Percentiles rank a stretch among this genome's conserved stretches.
phyloP scores from a whole-genome alignment of 345 rosid genomes.

The Citrus inodora region DNA sequence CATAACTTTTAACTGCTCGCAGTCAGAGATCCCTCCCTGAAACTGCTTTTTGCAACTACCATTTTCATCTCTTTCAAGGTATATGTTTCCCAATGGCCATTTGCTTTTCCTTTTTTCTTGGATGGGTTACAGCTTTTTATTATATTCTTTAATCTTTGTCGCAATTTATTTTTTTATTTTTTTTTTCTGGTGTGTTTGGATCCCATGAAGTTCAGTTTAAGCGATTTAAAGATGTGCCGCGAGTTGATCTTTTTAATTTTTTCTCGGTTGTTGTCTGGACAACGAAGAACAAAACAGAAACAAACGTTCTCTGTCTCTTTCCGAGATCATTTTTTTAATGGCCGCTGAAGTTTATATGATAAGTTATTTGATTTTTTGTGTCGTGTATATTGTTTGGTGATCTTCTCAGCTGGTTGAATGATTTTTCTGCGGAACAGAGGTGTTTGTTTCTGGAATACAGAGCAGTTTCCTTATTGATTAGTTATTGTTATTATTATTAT shows the following conservation, averaged over 20 bases:
- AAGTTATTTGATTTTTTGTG: neutral
- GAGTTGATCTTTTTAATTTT: neutral
- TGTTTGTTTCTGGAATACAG: neutral
- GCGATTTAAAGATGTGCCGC: too few species aligned
- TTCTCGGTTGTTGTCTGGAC: neutral
- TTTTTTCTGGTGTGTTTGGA: neutral
- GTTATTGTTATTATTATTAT: too few species aligned
- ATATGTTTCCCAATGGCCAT: neutral
- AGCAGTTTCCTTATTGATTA: neutral
- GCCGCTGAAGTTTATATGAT: neutral
- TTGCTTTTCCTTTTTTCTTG: neutral
- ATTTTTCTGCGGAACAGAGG: neutral
- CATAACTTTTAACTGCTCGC: neutral
- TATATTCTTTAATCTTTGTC: too few species aligned
- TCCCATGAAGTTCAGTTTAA: too few species aligned
- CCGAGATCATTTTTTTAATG: neutral
- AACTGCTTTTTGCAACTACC: neutral
- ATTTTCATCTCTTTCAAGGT: conserved; percentile 10
- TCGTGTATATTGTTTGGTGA: neutral
- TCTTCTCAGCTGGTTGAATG: neutral
- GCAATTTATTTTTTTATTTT: neutral
- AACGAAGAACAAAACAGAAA: neutral
- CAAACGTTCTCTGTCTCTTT: neutral
- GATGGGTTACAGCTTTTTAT: neutral
- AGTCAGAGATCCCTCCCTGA: neutral